Evolutionary conservation across 148 eudicot genomes (phyloP), one percentile per base, ranked within the genome.

Genomic region (Cornus florida): DNA sequence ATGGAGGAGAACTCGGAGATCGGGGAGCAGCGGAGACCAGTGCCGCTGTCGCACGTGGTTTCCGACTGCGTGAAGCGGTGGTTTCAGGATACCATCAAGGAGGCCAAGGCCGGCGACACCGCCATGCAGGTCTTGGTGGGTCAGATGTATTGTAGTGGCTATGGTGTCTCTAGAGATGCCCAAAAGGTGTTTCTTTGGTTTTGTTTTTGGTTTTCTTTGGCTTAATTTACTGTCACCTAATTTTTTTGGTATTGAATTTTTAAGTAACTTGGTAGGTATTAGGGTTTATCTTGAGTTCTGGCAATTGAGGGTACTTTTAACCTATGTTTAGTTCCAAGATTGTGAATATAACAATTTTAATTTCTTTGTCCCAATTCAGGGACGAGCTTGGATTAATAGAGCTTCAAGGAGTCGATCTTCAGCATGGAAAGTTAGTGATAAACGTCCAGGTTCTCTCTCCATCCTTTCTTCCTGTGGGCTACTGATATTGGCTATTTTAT

Each of bases 141-240:
- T 70, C 97, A 92, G 88, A 92, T 92, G 97, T 92, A 92, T 83
- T 77, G 79, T 31, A 81, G 83, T 81, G 97, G 97, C 53, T 92
- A 90, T 89, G 97, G 97, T 59, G 87, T 89, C 16, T 77, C 81
- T 11, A 84, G 69, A 78, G 86, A 91, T 67, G 81, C 83, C 72
- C 84, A 85, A 1, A 89, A 86, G 94, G 97, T 92, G 57, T 57
- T 70, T n/a, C 5, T 13, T 19, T 57, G 20, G 17, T 57, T 57
- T 57, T 57, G 4, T 19, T 14, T 11, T 13, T 57, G 3, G 13
- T 57, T 57, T 57, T 13, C 20, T 57, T 13, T 13, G 62, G 1
- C 20, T 16, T 57, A 57, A 57, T 57, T 57, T 57, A 57, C 20
- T 57, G 6, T 1, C 1, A 57, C 19, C 8, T 57, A 20, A 3